Evolutionary conservation across 2,329 filamentous ascomycete species (phyloP).

Genomic region (Ophiostoma tasmaniense): DNA sequence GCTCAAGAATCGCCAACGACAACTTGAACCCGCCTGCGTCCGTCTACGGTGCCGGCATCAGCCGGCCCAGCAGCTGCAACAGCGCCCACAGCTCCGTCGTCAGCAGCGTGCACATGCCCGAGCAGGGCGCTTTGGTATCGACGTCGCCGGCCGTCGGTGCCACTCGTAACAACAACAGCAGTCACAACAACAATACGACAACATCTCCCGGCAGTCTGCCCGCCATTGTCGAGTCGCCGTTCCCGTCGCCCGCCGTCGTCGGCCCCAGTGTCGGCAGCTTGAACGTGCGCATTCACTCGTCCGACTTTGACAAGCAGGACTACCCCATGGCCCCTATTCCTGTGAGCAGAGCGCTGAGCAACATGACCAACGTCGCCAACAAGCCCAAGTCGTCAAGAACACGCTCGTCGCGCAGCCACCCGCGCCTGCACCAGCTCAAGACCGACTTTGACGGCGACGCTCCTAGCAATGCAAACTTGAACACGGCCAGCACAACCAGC

Average conservation of each 20-base stretch:
- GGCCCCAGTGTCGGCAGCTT: background rate
- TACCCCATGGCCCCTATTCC: conserved; percentile 4
- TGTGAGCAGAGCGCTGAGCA: background rate
- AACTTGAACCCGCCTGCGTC: background rate
- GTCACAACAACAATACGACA: background rate
- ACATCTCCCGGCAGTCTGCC: background rate
- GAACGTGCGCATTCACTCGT: conserved; percentile 11
- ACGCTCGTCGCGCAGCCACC: background rate
- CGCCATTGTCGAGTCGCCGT: conserved; percentile 24
- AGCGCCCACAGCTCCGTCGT: background rate
- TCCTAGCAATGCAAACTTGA: background rate
- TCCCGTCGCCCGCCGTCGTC: conserved; percentile 12
- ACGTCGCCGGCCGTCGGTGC: background rate
- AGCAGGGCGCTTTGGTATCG: background rate
- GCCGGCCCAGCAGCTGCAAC: background rate
- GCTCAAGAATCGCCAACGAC: background rate
- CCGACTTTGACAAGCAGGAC: conserved; percentile 1
- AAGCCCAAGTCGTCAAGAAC: background rate
- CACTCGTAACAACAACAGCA: background rate
- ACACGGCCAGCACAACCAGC: background rate
- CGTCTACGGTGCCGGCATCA: background rate
- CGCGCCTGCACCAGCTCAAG: conserved; percentile 22
- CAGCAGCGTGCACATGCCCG: background rate
- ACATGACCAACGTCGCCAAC: background rate
- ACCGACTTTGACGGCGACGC: background rate